Base-by-base conservation (phyloP, 2,329 filamentous ascomycete species). In the Aspergillus terreus region DNA sequence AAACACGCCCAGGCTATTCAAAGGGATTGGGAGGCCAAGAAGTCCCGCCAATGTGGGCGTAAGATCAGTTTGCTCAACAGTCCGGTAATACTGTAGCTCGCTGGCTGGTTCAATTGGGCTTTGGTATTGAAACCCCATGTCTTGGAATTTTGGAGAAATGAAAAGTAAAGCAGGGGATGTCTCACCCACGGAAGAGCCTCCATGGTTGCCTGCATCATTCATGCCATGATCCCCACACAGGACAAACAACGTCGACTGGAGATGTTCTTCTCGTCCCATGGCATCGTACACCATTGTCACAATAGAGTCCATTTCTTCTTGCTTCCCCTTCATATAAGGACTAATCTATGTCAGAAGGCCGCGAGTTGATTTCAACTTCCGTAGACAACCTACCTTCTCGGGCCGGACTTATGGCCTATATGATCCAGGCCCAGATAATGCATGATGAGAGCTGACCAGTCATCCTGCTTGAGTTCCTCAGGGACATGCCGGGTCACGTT, bases 141-240 rank as follows among this genome's bases (percentile, higher is more conserved):
- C 66, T 62, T 81, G 82, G 41, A 96, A 78, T 64, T 90, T 94
- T 0, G 92, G 91, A 2, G 91, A 94, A 57, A 95, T 82, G 68
- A 99, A 97, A 17, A 96, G 82, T 9, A 99, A 75, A 14, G 94
- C 94, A 0, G 94, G 87, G 1, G 92, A 96, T 1, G 94, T 97
- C 75, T 99, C 94, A 41, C 94, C 92, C 1, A 90, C 83, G 0
- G 92, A 92, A 9, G 92, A 96, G 36, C 92, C 94, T 27, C 94
- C 94, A 67, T 99, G 94, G 60, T 97, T 97, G 2, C 94, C 94
- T 17, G 90, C 94, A 62, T 97, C 92, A 61, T 97, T 99, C 94
- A 99, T 99, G n/a, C 94, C 94, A 67, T 99, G 94, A 63, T 99
- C 95, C 50, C 94, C 94, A 51, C 87, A 90, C 6, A 99, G 74